Evolutionary conservation across 1,139 yeast genomes (phyloP), one percentile per base, ranked within the genome.

Genomic region (Blastobotrys petasosporus): DNA sequence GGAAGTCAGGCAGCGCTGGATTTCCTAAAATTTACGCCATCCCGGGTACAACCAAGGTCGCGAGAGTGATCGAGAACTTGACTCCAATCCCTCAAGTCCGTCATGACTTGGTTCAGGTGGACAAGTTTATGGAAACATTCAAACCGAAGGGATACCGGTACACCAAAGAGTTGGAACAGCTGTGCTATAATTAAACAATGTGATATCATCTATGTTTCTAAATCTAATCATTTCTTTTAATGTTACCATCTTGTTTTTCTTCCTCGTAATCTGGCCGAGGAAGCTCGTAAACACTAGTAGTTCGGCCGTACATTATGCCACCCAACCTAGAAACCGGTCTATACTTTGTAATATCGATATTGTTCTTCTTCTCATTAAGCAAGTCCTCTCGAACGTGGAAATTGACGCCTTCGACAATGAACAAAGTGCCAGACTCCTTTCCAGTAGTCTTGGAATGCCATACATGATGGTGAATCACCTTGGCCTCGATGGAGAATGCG

Each of bases 1-100:
- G 35, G 20, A 37, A 40, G 16, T 39, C 42, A 10, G 48, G 39
- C 12, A 42, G 42, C 12, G 39, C 75, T 69, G 54, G 69, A 58
- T 76, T 74, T 49, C 77, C 87, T 12, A 71, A 69, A 47, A 72
- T 85, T 42, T 64, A 87, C 39, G 94, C 95, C 35, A 84, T 86
- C 60, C 95, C 95, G 17, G 82, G 88, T 46, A 80, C 85, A 8
- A 74, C 87, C 6, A 75, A 80, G 23, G 66, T 68, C 9, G 71
- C 64, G 12, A 79, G 84, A 60, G 77, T 82, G 29, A 70, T 73
- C 44, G 82, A 77, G 58, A 85, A 85, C 64, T 69, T 75, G 53
- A 69, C 73, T 6, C 52, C 67, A 17, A 62, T 78, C 35, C 63
- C 65, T 11, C 68, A 85, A 49, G 59, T 77, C 8, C 76, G 72